A percentile compares a stretch with the other conserved stretches of the same genome.
These are phyloP conservation scores for Plasmopara muralis DNA, from an alignment of 352 stramenopile species.

Conservation along the genomic window DNA sequence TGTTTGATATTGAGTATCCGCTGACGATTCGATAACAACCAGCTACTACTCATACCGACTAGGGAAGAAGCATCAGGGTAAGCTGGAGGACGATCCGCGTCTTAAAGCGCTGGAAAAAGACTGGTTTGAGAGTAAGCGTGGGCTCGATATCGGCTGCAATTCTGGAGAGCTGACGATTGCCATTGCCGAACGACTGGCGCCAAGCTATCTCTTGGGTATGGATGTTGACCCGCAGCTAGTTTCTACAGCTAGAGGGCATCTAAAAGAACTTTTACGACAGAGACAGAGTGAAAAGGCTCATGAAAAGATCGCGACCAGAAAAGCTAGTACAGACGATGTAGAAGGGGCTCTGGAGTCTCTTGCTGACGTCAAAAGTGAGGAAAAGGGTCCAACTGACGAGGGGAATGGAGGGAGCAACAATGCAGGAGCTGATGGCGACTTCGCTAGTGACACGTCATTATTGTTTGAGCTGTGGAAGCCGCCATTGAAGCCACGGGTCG, in stretches of 20 bases:
- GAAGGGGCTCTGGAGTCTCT: not conserved
- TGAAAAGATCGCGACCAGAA: slow-evolving; percentile 28
- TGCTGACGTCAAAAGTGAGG: slow-evolving; percentile 6
- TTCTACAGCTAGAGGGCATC: slow-evolving; percentile 41
- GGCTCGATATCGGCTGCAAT: slow-evolving; percentile 78
- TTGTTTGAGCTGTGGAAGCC: slow-evolving; percentile 70
- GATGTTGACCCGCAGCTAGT: slow-evolving; percentile 70
- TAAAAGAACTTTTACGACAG: slow-evolving; percentile 62
- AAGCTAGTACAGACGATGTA: slow-evolving; percentile 2
- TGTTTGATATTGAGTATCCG: not conserved
- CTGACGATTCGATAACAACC: slow-evolving; percentile 2
- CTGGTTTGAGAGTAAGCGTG: slow-evolving; percentile 63
- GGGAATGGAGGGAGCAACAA: slow-evolving; percentile 4
- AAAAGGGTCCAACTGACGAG: slow-evolving; percentile 1
- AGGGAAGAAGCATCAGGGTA: slow-evolving; percentile 42
- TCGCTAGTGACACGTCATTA: slow-evolving; percentile 46
- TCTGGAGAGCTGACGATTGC: slow-evolving; percentile 70
- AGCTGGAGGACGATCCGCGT: slow-evolving; percentile 52
- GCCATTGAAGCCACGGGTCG: slow-evolving; percentile 24
- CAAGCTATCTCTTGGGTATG: slow-evolving; percentile 56
- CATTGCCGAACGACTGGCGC: slow-evolving; percentile 48
- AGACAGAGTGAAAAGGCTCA: slow-evolving; percentile 52
- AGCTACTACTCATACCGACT: slow-evolving; percentile 79
- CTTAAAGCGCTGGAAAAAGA: slow-evolving; percentile 46
- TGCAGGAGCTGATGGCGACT: slow-evolving; percentile 14